These are phyloP conservation scores for Waltergamsia citrina DNA, from an alignment of 2,329 filamentous ascomycete species.

Conservation along the genomic window DNA sequence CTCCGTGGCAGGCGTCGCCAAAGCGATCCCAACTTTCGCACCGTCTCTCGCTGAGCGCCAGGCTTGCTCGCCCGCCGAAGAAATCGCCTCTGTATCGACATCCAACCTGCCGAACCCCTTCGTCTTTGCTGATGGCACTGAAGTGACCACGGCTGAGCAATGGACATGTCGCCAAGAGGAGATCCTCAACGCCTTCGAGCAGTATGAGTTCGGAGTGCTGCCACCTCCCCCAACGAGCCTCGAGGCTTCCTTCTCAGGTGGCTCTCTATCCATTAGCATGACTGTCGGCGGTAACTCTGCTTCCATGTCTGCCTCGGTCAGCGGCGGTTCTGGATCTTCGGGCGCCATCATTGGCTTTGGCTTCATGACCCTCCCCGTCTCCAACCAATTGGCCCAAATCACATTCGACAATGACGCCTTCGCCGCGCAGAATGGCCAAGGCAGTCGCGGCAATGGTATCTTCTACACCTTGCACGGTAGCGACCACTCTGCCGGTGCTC, in stretches of 20 bases:
- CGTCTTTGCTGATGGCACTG: slow-evolving; percentile 23
- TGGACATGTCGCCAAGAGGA: slow-evolving; percentile 31
- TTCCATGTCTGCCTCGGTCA: slow-evolving; percentile 22
- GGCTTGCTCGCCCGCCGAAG: slow-evolving; percentile 1
- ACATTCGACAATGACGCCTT: slow-evolving; percentile 51
- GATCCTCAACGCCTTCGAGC: slow-evolving; percentile 24
- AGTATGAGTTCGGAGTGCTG: slow-evolving; percentile 26
- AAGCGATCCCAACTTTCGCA: neutral
- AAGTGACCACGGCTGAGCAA: slow-evolving; percentile 23
- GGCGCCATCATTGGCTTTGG: slow-evolving; percentile 50
- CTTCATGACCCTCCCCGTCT: slow-evolving; percentile 43
- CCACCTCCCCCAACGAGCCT: slow-evolving; percentile 24
- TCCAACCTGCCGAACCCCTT: slow-evolving; percentile 23
- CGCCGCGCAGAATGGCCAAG: slow-evolving; percentile 33
- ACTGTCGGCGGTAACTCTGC: slow-evolving; percentile 23
- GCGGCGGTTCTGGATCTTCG: slow-evolving; percentile 28
- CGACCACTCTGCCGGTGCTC: slow-evolving; percentile 43
- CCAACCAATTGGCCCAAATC: slow-evolving; percentile 43
- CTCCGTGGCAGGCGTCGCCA: too few species aligned
- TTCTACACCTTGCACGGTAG: slow-evolving; percentile 52
- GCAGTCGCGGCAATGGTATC: slow-evolving; percentile 43
- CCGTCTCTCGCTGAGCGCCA: slow-evolving; percentile 2
- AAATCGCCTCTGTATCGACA: slow-evolving; percentile 2
- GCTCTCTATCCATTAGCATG: slow-evolving; percentile 29
- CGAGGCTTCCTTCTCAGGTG: slow-evolving; percentile 32